phyloP scores from a whole-genome alignment of 768 basidiomycete genomes.

The Boletus subcaerulescens region DNA sequence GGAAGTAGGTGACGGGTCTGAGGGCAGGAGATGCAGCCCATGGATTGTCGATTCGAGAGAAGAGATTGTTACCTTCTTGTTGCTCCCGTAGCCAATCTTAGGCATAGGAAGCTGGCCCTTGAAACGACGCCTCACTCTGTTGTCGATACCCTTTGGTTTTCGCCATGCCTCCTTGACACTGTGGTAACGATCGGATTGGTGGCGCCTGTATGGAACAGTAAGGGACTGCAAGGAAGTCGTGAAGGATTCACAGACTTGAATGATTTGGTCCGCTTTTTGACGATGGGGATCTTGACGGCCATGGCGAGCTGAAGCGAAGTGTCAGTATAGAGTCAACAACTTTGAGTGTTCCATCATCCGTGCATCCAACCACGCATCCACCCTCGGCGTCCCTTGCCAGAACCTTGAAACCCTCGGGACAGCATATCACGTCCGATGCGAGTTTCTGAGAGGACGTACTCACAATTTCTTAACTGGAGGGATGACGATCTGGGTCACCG shows the following conservation, averaged over 20 bases:
- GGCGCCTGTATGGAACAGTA: conserved; percentile 60
- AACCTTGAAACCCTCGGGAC: background rate
- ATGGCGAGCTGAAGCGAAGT: conserved; percentile 34
- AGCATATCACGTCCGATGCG: background rate
- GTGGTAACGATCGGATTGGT: conserved; percentile 98
- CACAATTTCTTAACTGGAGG: conserved; percentile 54
- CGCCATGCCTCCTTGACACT: conserved; percentile 98
- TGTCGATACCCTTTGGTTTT: conserved; percentile 99
- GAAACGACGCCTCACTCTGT: conserved; percentile 92
- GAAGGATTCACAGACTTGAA: conserved; percentile 78
- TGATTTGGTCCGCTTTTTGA: conserved; percentile 96
- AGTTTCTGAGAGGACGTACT: conserved; percentile 33
- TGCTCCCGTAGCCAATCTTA: conserved; percentile 79
- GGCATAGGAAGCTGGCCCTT: conserved; percentile 97
- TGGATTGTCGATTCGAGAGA: background rate
- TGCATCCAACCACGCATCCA: conserved; percentile 24
- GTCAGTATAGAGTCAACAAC: conserved; percentile 13
- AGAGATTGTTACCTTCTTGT: conserved; percentile 63
- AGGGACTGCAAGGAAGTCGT: conserved; percentile 10
- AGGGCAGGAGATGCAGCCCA: conserved; percentile 1
- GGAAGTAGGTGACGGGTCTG: conserved; percentile 94
- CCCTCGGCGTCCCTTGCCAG: background rate
- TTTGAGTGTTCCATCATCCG: conserved; percentile 20
- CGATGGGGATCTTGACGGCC: conserved; percentile 60
- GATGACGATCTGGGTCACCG: conserved; percentile 30